These are phyloP conservation scores for Areca catechu DNA, from an alignment of 176 grass and related monocot species.

Conservation along the genomic window DNA sequence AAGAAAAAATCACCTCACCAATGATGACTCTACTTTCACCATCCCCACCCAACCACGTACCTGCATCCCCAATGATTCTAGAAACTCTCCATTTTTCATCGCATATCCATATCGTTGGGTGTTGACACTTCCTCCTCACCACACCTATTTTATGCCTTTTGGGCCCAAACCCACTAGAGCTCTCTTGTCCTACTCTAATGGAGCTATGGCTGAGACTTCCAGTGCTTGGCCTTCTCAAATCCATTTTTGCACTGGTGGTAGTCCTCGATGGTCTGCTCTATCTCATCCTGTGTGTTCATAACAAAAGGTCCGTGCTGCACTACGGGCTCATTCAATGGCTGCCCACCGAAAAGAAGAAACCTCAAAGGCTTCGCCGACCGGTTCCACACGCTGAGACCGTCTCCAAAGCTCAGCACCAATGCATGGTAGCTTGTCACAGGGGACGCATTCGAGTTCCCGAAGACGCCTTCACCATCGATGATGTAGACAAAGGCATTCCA, in stretches of 20 bases:
- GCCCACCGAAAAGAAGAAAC: slow-evolving; percentile 49
- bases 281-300: slow-evolving; percentile 69
- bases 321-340: slow-evolving; percentile 53
- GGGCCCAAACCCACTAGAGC: too few relatives aligned
- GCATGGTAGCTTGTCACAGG: slow-evolving; percentile 35
- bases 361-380: slow-evolving; percentile 21
- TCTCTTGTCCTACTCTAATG: too few relatives aligned
- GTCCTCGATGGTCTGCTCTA: slow-evolving; percentile 65
- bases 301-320: slow-evolving; percentile 69
- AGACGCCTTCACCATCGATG: slow-evolving; percentile 69
- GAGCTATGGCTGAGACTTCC: too few relatives aligned
- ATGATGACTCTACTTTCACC: too few relatives aligned
- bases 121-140: too few relatives aligned
- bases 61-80: too few relatives aligned
- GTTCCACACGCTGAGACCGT: slow-evolving; percentile 72
- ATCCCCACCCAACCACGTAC: too few relatives aligned
- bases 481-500: slow-evolving; percentile 85
- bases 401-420: slow-evolving; percentile 49
- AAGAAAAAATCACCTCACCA: too few relatives aligned
- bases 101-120: too few relatives aligned
- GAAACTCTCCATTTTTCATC: too few relatives aligned
- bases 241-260: slow-evolving; percentile 53
- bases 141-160: too few relatives aligned
- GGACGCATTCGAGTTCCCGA: slow-evolving; percentile 16
- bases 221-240: slow-evolving; percentile 44